phyloP scores from a whole-genome alignment of 768 basidiomycete genomes.

The Suillus plorans region DNA sequence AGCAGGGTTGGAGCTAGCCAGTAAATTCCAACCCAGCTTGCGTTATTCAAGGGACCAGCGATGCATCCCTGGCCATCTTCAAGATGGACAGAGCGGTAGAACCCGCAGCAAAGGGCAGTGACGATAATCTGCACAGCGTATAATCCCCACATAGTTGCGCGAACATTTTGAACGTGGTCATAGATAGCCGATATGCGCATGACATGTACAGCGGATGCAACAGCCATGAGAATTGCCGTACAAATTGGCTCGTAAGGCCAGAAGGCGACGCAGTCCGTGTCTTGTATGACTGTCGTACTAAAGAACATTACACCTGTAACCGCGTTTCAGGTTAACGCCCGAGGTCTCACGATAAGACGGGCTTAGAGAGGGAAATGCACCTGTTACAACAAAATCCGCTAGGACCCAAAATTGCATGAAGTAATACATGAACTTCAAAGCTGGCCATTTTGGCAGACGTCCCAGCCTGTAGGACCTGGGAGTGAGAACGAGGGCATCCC shows the following conservation, averaged over 20 bases:
- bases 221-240: constrained; percentile 72
- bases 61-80: constrained; percentile 80
- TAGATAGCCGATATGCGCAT: constrained; percentile 81
- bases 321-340: constrained; percentile 7
- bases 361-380: constrained; percentile 34
- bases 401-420: constrained; percentile 79
- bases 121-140: constrained; percentile 68
- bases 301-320: constrained; percentile 77
- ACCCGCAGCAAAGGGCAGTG: constrained; percentile 74
- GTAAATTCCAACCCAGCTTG: constrained; percentile 78
- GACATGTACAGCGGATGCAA: constrained; percentile 73
- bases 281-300: constrained; percentile 63
- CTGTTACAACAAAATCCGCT: constrained; percentile 73
- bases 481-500: constrained; percentile 85
- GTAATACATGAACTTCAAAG: constrained; percentile 74
- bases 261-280: constrained; percentile 59
- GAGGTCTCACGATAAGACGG: background rate
- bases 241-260: constrained; percentile 87
- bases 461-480: constrained; percentile 76
- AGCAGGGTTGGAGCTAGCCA: constrained; percentile 78
- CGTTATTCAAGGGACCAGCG: constrained; percentile 70
- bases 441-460: constrained; percentile 65
- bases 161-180: constrained; percentile 57
- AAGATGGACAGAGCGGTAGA: constrained; percentile 81
- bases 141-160: constrained; percentile 55